phyloP scores from a whole-genome alignment of 768 basidiomycete species.

The Tulasnella sp. region DNA sequence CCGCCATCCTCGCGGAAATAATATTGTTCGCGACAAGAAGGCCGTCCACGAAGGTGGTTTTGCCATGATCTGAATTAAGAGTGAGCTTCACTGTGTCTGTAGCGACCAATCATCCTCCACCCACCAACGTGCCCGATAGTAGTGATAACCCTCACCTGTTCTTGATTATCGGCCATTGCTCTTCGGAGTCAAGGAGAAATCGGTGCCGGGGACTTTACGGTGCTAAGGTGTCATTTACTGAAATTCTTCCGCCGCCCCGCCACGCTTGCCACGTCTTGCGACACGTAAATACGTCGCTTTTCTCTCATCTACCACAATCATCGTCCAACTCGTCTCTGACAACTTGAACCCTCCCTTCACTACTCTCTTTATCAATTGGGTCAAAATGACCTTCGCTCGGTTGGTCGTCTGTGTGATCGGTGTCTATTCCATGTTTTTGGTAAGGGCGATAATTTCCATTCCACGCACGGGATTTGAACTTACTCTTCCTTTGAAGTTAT shows the following conservation, averaged over 20 bases:
- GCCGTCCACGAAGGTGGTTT: slow-evolving; percentile 90
- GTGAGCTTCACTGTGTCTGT: neutral
- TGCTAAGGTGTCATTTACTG: neutral
- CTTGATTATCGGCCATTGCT: slow-evolving; percentile 5
- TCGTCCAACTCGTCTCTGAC: slow-evolving; percentile 1
- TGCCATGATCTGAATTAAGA: slow-evolving; percentile 74
- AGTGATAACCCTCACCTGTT: slow-evolving; percentile 38
- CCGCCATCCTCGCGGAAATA: slow-evolving; percentile 88
- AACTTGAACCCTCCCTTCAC: neutral
- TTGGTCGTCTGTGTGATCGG: slow-evolving; percentile 70
- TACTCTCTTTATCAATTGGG: neutral
- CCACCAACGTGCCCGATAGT: slow-evolving; percentile 68
- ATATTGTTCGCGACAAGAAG: slow-evolving; percentile 96
- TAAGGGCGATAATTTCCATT: slow-evolving; percentile 30
- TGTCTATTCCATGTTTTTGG: slow-evolving; percentile 89
- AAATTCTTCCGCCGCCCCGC: slow-evolving; percentile 16
- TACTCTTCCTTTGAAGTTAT: slow-evolving; percentile 40
- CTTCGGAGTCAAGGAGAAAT: neutral
- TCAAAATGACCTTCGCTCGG: slow-evolving; percentile 18
- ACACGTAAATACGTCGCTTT: neutral
- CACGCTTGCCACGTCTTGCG: slow-evolving; percentile 12
- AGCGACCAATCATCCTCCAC: neutral
- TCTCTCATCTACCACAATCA: neutral
- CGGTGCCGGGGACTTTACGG: neutral
- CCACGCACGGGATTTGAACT: slow-evolving; percentile 11